Evolutionary conservation across 177 flowering plant species (phyloP).

Genomic region (Tripterygium wilfordii): DNA sequence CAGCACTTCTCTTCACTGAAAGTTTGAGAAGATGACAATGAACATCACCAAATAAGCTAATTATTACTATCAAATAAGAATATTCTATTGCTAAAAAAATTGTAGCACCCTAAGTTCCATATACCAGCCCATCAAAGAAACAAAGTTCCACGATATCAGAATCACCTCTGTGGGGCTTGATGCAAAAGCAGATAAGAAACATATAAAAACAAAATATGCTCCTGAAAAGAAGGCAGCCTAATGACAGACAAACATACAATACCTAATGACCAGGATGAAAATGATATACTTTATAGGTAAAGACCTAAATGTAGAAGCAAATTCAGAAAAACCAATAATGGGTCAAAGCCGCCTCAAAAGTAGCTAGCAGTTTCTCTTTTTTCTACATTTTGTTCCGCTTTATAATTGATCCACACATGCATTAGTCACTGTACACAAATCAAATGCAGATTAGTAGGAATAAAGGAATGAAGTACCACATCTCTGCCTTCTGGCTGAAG

Average conservation of each 20-base stretch:
- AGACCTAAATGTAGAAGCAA: background rate
- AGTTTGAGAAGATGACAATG: slow-evolving; percentile 4
- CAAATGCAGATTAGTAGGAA: background rate
- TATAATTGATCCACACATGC: background rate
- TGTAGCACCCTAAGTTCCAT: too few relatives aligned
- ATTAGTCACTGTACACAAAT: too few relatives aligned
- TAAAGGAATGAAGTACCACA: slow-evolving; percentile 26
- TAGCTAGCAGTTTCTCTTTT: too few relatives aligned
- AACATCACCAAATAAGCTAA: too few relatives aligned
- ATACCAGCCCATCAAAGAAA: background rate
- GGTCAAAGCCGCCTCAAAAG: too few relatives aligned
- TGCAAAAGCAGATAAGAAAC: background rate
- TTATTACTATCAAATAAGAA: too few relatives aligned
- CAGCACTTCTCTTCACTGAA: slow-evolving; percentile 37
- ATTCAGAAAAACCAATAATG: background rate
- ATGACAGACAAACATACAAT: too few relatives aligned
- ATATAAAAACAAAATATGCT: background rate
- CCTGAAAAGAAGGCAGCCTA: too few relatives aligned
- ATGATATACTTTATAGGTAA: too few relatives aligned
- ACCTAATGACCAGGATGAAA: too few relatives aligned
- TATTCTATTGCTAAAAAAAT: too few relatives aligned
- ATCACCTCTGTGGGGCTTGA: background rate
- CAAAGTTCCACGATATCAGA: background rate
- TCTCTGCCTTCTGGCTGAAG: slow-evolving; percentile 65
- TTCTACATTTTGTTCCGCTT: too few relatives aligned